Percentiles rank a stretch among this genome's conserved stretches.
phyloP scores from a whole-genome alignment of 495 filamentous ascomycete genomes.

The Niebla homalea region DNA sequence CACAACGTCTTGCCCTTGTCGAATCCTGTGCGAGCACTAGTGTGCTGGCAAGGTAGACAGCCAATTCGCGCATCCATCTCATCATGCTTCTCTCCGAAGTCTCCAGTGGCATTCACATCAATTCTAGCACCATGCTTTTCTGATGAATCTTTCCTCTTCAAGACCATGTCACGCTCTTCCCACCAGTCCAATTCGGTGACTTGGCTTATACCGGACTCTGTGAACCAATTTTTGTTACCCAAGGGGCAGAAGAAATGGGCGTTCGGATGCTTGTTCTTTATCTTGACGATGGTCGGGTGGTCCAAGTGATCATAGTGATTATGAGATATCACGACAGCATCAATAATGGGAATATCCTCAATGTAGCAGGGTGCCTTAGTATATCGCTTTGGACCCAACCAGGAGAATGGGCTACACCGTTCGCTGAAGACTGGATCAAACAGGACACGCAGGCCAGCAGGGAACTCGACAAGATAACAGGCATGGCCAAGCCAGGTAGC shows the following conservation, averaged over 20 bases:
- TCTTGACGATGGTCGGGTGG: constrained; percentile 54
- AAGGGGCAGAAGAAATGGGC: constrained; percentile 83
- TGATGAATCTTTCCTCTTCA: constrained; percentile 25
- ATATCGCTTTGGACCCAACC: constrained; percentile 65
- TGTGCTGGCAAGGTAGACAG: constrained; percentile 81
- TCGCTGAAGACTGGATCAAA: constrained; percentile 94
- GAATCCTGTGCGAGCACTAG: constrained; percentile 49
- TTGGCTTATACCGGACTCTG: constrained; percentile 46
- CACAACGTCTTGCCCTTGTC: constrained; percentile 71
- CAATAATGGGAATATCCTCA: constrained; percentile 67
- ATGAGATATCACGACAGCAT: constrained; percentile 84
- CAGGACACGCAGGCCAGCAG: constrained; percentile 71
- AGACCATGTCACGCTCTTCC: constrained; percentile 62
- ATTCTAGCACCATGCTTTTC: not conserved
- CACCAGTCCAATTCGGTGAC: constrained; percentile 95
- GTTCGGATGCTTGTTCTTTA: constrained; percentile 58
- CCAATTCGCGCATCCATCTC: constrained; percentile 62
- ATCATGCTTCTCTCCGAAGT: constrained; percentile 13
- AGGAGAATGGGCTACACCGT: constrained; percentile 65
- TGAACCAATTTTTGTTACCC: constrained; percentile 83
- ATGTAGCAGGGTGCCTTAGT: constrained; percentile 68
- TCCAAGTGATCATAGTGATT: constrained; percentile 93
- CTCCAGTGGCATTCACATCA: constrained; percentile 7
- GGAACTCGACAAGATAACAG: constrained; percentile 89
- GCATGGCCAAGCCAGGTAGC: constrained; percentile 97